phyloP scores from a whole-genome alignment of 768 basidiomycete genomes.

The Amanita muscaria region DNA sequence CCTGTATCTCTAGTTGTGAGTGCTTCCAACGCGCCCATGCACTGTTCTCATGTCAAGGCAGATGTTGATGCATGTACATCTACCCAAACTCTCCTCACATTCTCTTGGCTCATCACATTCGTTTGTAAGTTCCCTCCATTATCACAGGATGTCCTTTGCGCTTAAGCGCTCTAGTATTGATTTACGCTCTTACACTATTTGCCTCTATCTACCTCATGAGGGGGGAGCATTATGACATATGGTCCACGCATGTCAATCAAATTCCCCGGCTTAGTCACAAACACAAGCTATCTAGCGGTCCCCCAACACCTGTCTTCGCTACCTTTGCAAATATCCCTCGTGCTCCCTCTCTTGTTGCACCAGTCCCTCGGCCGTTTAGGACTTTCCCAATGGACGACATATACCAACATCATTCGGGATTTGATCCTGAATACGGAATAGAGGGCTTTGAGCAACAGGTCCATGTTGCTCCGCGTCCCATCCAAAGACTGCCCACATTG shows the following conservation, averaged over 20 bases:
- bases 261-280: constrained; percentile 26
- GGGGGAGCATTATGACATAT: constrained; percentile 38
- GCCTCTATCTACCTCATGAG: constrained; percentile 31
- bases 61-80: constrained; percentile 37
- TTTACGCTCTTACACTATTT: constrained; percentile 45
- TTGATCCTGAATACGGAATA: constrained; percentile 36
- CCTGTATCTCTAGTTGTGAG: constrained; percentile 23
- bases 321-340: constrained; percentile 26
- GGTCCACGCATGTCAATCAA: constrained; percentile 41
- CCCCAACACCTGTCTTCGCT: constrained; percentile 24
- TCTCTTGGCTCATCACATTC: constrained; percentile 30
- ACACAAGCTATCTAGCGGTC: constrained; percentile 24
- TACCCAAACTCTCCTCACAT: constrained; percentile 44
- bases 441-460: constrained; percentile 34
- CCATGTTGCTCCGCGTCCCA: constrained; percentile 14
- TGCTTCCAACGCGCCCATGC: neutral
- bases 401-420: constrained; percentile 30
- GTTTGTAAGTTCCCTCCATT: constrained; percentile 26
- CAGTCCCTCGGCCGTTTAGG: constrained; percentile 29
- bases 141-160: neutral
- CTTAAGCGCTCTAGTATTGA: constrained; percentile 35
- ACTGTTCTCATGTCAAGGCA: constrained; percentile 6
- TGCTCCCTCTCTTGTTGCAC: constrained; percentile 31
- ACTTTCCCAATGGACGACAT: constrained; percentile 21
- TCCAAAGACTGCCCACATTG: constrained; percentile 10